Conservation (phyloP, 129 eudicot genomes). For the Logfia minima region DNA sequence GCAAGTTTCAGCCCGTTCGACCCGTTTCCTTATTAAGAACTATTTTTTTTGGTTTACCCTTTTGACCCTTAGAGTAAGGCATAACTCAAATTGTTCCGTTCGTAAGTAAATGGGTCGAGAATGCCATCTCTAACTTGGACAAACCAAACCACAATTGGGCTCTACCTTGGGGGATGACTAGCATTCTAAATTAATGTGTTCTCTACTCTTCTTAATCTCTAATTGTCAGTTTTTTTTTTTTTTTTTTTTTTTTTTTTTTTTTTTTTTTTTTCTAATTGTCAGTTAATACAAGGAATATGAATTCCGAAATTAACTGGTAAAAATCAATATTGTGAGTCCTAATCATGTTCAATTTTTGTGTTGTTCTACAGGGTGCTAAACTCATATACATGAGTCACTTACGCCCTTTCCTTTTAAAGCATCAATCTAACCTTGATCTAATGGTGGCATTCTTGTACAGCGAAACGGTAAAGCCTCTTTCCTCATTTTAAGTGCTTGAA, state of each 20-base stretch:
- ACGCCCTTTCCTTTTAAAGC: constrained; percentile 79
- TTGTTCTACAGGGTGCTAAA: constrained; percentile 71
- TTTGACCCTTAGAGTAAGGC: not conserved
- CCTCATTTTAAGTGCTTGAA: not conserved
- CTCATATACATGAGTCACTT: constrained; percentile 63
- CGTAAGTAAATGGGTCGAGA: no score
- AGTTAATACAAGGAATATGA: not conserved
- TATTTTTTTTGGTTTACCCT: not conserved
- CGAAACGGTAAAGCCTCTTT: constrained; percentile 55
- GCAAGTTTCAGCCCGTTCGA: not conserved
- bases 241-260: no score
- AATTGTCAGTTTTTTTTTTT: not conserved
- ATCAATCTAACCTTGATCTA: constrained; percentile 77
- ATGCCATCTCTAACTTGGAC: no score
- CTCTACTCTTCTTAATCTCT: not conserved
- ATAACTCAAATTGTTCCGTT: not conserved
- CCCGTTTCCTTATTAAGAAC: not conserved
- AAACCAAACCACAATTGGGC: no score
- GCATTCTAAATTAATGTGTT: not conserved
- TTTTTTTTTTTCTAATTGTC: no score
- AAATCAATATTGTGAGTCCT: not conserved
- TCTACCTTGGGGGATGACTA: not conserved
- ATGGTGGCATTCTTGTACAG: constrained; percentile 49
- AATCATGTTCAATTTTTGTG: constrained; percentile 19
- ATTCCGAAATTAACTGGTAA: not conserved